Percentiles rank a stretch among this genome's conserved stretches.
Conservation (phyloP, 495 filamentous ascomycete genomes). For the Aspergillus steynii region DNA sequence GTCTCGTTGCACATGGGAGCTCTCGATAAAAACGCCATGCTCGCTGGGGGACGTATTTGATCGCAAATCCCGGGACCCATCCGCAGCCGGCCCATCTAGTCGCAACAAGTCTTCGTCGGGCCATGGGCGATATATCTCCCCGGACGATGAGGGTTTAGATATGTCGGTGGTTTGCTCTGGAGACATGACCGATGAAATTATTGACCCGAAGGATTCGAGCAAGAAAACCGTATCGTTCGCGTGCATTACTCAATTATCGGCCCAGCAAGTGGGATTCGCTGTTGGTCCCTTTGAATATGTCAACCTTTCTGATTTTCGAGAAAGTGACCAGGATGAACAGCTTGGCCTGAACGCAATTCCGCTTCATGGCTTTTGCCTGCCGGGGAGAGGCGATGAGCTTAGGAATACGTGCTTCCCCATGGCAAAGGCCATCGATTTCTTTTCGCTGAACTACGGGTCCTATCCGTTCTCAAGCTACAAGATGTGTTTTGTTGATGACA, state of each 20-base stretch:
- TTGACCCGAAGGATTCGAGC: slow-evolving; percentile 68
- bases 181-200: slow-evolving; percentile 78
- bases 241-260: slow-evolving; percentile 65
- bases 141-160: slow-evolving; percentile 83
- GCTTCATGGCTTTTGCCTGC: slow-evolving; percentile 87
- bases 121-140: slow-evolving; percentile 39
- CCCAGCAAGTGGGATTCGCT: slow-evolving; percentile 87
- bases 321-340: slow-evolving; percentile 86
- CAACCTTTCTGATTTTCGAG: slow-evolving; percentile 84
- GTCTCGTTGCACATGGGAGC: slow-evolving; percentile 80
- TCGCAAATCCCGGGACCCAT: slow-evolving; percentile 33
- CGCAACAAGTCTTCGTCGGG: slow-evolving; percentile 22
- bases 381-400: slow-evolving; percentile 74
- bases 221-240: slow-evolving; percentile 85
- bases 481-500: slow-evolving; percentile 90
- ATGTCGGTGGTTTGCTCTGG: slow-evolving; percentile 89
- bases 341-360: slow-evolving; percentile 80
- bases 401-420: slow-evolving; percentile 79
- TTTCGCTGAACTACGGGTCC: slow-evolving; percentile 78
- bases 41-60: slow-evolving; percentile 82
- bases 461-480: slow-evolving; percentile 90
- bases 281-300: slow-evolving; percentile 93
- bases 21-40: slow-evolving; percentile 80
- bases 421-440: slow-evolving; percentile 78
- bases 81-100: slow-evolving; percentile 13